A percentile compares a stretch with the other conserved stretches of the same genome.
These are phyloP conservation scores for Boletus putidus DNA, from an alignment of 1,284 basidiomycete species.

Conservation along the genomic window DNA sequence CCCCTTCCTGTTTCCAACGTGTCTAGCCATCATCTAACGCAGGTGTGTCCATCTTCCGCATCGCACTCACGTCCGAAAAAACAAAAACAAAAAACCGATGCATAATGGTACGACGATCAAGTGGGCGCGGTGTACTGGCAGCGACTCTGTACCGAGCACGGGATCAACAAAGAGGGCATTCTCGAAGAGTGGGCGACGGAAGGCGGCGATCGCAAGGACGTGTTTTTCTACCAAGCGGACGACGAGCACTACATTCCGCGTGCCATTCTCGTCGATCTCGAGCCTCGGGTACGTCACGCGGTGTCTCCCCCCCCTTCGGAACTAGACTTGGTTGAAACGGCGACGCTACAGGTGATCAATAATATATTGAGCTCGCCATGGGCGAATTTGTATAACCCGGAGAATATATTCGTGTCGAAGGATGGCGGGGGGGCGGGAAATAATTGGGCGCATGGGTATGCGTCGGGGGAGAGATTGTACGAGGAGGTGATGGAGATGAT, in stretches of 20 bases:
- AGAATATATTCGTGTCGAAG: slow-evolving; percentile 95
- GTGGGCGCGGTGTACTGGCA: slow-evolving; percentile 96
- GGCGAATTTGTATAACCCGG: slow-evolving; percentile 95
- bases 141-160: slow-evolving; percentile 92
- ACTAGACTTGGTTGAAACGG: not conserved
- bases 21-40: slow-evolving; percentile 4
- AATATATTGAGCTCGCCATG: slow-evolving; percentile 92
- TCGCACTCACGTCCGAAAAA: too few species aligned
- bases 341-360: slow-evolving; percentile 80
- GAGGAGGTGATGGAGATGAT: slow-evolving; percentile 99
- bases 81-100: not conserved
- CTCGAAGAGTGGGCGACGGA: slow-evolving; percentile 95
- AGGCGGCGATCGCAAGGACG: slow-evolving; percentile 95
- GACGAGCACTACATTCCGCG: slow-evolving; percentile 99
- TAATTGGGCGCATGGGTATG: slow-evolving; percentile 97
- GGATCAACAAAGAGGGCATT: slow-evolving; percentile 90
- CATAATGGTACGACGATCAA: not conserved
- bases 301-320: too few species aligned
- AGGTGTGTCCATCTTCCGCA: not conserved
- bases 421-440: slow-evolving; percentile 98
- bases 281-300: slow-evolving; percentile 78
- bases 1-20: slow-evolving; percentile 26
- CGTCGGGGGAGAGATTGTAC: slow-evolving; percentile 87
- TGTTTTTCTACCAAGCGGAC: slow-evolving; percentile 99
- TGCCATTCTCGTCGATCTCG: slow-evolving; percentile 96